Conservation (phyloP, 1,284 basidiomycete species). For the Amylostereum areolatum region DNA sequence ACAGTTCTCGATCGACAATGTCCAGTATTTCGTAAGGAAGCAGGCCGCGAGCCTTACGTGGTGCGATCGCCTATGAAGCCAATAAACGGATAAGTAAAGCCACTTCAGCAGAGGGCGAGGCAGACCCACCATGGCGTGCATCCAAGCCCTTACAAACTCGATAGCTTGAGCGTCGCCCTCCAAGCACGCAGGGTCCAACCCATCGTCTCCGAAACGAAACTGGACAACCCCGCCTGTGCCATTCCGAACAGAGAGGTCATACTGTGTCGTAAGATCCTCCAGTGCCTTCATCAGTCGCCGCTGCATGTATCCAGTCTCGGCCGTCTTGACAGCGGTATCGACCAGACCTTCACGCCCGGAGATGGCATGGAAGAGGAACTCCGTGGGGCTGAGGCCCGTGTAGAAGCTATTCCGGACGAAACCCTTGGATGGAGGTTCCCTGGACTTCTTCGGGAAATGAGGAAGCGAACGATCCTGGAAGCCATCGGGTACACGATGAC, state of each 20-base stretch:
- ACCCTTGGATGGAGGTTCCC: slow-evolving; percentile 96
- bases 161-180: slow-evolving; percentile 94
- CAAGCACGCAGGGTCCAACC: slow-evolving; percentile 92
- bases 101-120: neutral
- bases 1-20: slow-evolving; percentile 63
- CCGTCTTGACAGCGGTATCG: slow-evolving; percentile 99
- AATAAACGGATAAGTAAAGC: slow-evolving; percentile 1
- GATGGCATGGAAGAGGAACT: slow-evolving; percentile 99
- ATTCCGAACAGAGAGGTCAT: slow-evolving; percentile 96
- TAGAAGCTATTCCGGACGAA: slow-evolving; percentile 99
- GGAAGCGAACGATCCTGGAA: slow-evolving; percentile 99
- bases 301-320: slow-evolving; percentile 99
- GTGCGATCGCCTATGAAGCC: slow-evolving; percentile 51
- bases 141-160: slow-evolving; percentile 85
- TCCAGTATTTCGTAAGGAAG: slow-evolving; percentile 87
- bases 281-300: slow-evolving; percentile 98
- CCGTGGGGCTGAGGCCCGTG: slow-evolving; percentile 89
- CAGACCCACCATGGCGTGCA: slow-evolving; percentile 72
- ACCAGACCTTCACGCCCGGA: slow-evolving; percentile 98
- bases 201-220: slow-evolving; percentile 97
- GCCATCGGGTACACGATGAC: slow-evolving; percentile 97
- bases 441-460: slow-evolving; percentile 97
- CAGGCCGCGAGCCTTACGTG: slow-evolving; percentile 56
- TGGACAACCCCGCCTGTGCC: slow-evolving; percentile 97
- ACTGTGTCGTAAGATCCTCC: slow-evolving; percentile 95